These are phyloP conservation scores for Xylaria sp. DNA, from an alignment of 2,329 filamentous ascomycete species.

Conservation along the genomic window DNA sequence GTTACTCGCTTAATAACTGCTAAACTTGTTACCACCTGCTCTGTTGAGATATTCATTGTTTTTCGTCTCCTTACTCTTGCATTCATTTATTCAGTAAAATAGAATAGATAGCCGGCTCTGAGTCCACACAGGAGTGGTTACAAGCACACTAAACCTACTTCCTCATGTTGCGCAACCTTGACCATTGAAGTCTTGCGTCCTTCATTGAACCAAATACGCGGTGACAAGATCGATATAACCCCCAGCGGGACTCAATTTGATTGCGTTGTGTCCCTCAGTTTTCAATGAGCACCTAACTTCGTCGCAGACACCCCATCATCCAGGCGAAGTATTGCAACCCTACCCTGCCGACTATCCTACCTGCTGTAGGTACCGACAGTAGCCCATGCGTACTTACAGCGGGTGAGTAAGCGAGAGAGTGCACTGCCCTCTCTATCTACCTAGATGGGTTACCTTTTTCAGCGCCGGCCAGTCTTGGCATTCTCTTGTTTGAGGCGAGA, in stretches of 20 bases:
- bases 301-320: constrained; percentile 10
- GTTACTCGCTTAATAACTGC: constrained; percentile 11
- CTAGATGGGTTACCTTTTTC: constrained; percentile 9
- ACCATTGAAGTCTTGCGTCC: constrained; percentile 6
- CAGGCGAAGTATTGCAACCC: constrained; percentile 31
- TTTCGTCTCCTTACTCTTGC: constrained; percentile 27
- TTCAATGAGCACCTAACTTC: constrained; percentile 1
- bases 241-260: constrained; percentile 15
- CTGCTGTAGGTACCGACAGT: neutral
- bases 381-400: neutral
- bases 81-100: constrained; percentile 19
- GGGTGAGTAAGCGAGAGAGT: constrained; percentile 7
- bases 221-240: constrained; percentile 13
- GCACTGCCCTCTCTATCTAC: constrained; percentile 26
- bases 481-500: constrained; percentile 17
- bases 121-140: constrained; percentile 6
- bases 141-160: neutral
- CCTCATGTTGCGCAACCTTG: constrained; percentile 1
- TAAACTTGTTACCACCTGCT: constrained; percentile 23
- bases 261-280: constrained; percentile 1
- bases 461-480: constrained; percentile 31
- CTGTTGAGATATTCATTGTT: constrained; percentile 25
- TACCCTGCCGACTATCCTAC: constrained; percentile 8
- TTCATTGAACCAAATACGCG: constrained; percentile 5
- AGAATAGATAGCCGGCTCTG: neutral